Evolutionary conservation across 176 grass and related monocot genomes (phyloP).

Genomic region (Puccinellia tenuiflora): DNA sequence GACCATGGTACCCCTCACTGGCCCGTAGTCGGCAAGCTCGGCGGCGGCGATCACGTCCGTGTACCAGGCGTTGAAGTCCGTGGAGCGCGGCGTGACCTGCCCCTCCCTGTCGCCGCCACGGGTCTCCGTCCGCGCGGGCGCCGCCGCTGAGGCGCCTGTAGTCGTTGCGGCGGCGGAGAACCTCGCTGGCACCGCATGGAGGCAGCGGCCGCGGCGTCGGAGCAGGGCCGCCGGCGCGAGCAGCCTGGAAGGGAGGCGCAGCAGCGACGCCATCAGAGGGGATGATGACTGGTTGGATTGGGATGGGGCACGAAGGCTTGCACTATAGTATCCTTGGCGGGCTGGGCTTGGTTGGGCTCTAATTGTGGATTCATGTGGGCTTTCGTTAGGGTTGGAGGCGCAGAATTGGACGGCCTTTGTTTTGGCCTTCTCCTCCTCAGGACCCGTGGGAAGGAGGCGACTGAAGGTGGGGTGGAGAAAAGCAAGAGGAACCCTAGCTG

Average conservation of each 20-base stretch:
- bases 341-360: neutral
- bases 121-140: constrained; percentile 33
- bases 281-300: constrained; percentile 19
- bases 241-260: constrained; percentile 60
- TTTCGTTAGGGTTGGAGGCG: neutral
- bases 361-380: neutral
- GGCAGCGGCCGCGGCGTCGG: constrained; percentile 14
- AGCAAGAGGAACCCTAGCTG: neutral
- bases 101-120: constrained; percentile 52
- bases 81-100: constrained; percentile 75
- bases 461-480: neutral
- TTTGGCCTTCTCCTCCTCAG: no score
- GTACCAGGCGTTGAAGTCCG: constrained; percentile 96
- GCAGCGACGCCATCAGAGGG: constrained; percentile 57
- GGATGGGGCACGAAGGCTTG: neutral
- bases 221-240: constrained; percentile 36
- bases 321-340: neutral
- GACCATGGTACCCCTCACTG: constrained; percentile 93
- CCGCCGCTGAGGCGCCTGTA: constrained; percentile 25
- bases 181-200: neutral
- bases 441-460: neutral
- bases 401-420: no score
- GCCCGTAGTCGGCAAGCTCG: constrained; percentile 95
- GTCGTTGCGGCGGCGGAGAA: constrained; percentile 30
- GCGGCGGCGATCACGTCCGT: constrained; percentile 82